Conservation (phyloP, 169 alveolate genomes). For the Plasmodium gallinaceum region DNA sequence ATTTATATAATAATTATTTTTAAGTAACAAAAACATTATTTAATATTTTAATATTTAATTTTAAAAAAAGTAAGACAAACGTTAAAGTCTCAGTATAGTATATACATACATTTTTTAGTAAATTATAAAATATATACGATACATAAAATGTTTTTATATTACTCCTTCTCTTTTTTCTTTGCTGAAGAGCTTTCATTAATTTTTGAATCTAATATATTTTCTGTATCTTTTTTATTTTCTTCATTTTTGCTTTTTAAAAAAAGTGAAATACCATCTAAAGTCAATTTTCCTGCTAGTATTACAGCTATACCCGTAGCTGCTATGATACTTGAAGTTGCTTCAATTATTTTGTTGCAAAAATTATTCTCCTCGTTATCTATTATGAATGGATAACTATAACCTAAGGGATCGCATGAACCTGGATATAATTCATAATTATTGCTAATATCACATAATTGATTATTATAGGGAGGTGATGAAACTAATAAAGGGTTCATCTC, state of each 20-base stretch:
- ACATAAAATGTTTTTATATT: no score
- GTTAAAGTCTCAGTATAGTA: no score
- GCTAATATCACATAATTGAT: not conserved
- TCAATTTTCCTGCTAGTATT: constrained; percentile 58
- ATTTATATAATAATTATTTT: not conserved
- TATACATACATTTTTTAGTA: no score
- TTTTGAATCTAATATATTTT: no score
- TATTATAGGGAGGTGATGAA: constrained; percentile 4
- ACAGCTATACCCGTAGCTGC: constrained; percentile 72
- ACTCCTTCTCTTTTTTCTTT: no score
- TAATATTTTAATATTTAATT: not conserved
- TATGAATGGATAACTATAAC: constrained; percentile 29
- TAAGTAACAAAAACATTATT: not conserved
- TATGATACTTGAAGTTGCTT: constrained; percentile 44
- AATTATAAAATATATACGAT: no score
- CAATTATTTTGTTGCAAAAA: constrained; percentile 37
- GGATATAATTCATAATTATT: constrained; percentile 20
- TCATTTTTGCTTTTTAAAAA: constrained; percentile 2
- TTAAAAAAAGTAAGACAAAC: no score
- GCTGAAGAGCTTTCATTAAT: no score
- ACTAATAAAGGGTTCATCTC: constrained; percentile 29
- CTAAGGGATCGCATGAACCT: not conserved
- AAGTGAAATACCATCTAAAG: constrained; percentile 55
- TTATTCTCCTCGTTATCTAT: constrained; percentile 10
- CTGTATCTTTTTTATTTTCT: not conserved